These are phyloP conservation scores for Annulohypoxylon truncatum DNA, from an alignment of 2,329 filamentous ascomycete genomes.

Conservation along the genomic window DNA sequence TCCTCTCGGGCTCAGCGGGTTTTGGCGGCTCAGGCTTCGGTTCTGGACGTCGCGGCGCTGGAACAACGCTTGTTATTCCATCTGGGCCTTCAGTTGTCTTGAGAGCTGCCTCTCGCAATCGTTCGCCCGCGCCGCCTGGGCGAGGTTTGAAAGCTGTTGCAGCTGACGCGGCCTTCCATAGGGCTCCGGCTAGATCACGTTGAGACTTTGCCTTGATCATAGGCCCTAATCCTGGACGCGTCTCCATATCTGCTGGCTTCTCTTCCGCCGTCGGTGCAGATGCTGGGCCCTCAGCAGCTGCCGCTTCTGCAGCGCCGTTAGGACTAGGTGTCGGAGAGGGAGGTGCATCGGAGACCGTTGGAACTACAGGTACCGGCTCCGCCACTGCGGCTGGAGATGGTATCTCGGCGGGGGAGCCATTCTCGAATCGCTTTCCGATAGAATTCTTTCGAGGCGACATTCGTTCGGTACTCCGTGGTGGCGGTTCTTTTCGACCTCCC, in stretches of 20 bases:
- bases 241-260: slow-evolving; percentile 54
- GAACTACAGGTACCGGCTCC: slow-evolving; percentile 14
- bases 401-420: slow-evolving; percentile 51
- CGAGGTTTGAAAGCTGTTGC: slow-evolving; percentile 84
- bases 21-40: slow-evolving; percentile 53
- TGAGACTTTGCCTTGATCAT: slow-evolving; percentile 87
- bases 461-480: slow-evolving; percentile 64
- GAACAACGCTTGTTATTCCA: slow-evolving; percentile 89
- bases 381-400: slow-evolving; percentile 30
- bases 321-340: slow-evolving; percentile 21
- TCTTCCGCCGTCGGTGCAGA: slow-evolving; percentile 48
- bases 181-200: slow-evolving; percentile 77
- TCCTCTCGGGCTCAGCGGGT: slow-evolving; percentile 50
- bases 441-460: slow-evolving; percentile 60
- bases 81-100: slow-evolving; percentile 77
- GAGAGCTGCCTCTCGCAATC: slow-evolving; percentile 72
- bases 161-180: slow-evolving; percentile 83
- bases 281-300: slow-evolving; percentile 42
- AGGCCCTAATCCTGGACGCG: slow-evolving; percentile 82
- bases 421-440: slow-evolving; percentile 50
- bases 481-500: slow-evolving; percentile 60
- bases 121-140: slow-evolving; percentile 85
- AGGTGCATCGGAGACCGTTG: slow-evolving; percentile 23
- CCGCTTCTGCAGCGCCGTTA: slow-evolving; percentile 38
- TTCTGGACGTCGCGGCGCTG: slow-evolving; percentile 72